Evolutionary conservation across 2,329 filamentous ascomycete genomes (phyloP), one percentile per base, ranked within the genome.

Genomic region (Amauroascus verrucosus): DNA sequence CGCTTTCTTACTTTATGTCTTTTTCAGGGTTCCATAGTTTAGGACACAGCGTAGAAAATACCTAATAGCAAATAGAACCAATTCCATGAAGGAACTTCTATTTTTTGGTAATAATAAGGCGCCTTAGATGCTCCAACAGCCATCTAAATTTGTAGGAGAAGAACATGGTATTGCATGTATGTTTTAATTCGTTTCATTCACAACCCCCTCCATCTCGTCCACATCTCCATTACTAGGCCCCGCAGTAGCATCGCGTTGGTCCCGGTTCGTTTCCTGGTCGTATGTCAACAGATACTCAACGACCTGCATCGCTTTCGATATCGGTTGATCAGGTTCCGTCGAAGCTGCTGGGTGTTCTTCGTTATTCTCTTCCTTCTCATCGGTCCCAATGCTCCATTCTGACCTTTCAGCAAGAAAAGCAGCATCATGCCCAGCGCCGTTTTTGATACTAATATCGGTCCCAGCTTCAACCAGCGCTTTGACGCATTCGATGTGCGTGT

Each of bases 361-460:
- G 6, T 45, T 58, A 53, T 60, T 54, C 18, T 54, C 57, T 22
- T 62, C 58, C 14, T 18, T 45, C 20, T 54, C n/a, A n/a, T n/a
- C 52, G 13, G 51, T 43, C 16, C 35, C 50, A 30, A 18, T 35
- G 5, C 48, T 74, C 74, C 86, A 83, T 61, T 83, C 80, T 58
- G 82, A 81, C 60, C 85, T 77, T 66, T 86, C 81, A 14, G 86
- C 85, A 60, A 88, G 74, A 62, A 88, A 87, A 1, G 89, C 74
- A 2, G 85, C 82, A 61, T 90, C 85, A 62, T 95, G 87, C 26
- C 94, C 89, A 46, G 86, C 86, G 64, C 84, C 81, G 66, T 97
- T 97, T 64, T 83, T 83, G 30, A 88, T 73, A 9, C 82, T 82
- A 3, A 89, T 83, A 55, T 88, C 84, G 1, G 89, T 89, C 1